These are phyloP conservation scores for Pichia manshurica DNA, from an alignment of 805 yeast genomes.

Conservation along the genomic window DNA sequence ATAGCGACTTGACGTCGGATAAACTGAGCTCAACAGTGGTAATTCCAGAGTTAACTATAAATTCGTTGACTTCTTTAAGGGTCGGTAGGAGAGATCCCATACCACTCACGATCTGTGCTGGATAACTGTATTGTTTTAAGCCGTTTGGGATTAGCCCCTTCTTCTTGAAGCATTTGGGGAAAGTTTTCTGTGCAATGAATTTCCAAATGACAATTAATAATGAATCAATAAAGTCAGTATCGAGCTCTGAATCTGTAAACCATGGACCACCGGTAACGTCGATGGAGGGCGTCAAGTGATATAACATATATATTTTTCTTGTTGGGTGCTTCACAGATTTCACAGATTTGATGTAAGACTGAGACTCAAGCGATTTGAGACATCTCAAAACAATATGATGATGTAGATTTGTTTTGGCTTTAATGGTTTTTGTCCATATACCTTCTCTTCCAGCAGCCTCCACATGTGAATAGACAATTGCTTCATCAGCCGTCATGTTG, in stretches of 20 bases:
- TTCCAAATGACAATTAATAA: constrained; percentile 83
- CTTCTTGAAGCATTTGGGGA: constrained; percentile 62
- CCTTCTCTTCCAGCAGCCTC: constrained; percentile 94
- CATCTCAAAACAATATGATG: constrained; percentile 86
- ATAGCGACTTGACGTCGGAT: constrained; percentile 70
- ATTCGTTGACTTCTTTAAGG: constrained; percentile 67
- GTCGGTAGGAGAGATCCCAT: constrained; percentile 51
- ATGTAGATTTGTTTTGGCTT: constrained; percentile 81
- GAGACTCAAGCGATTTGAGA: constrained; percentile 71
- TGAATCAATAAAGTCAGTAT: constrained; percentile 86
- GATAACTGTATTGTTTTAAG: constrained; percentile 25
- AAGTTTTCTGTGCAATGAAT: constrained; percentile 68
- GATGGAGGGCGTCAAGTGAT: constrained; percentile 85
- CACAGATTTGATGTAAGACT: constrained; percentile 79
- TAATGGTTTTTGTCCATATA: constrained; percentile 90
- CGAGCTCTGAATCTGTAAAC: constrained; percentile 95
- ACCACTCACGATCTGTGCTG: constrained; percentile 18
- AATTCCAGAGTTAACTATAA: constrained; percentile 65
- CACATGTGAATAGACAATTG: constrained; percentile 83
- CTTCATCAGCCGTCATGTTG: constrained; percentile 80
- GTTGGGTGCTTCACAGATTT: constrained; percentile 89
- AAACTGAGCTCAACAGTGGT: constrained; percentile 75
- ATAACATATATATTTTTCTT: constrained; percentile 92
- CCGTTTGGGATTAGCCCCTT: constrained; percentile 19
- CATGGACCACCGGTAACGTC: constrained; percentile 99